Percentiles rank a stretch among this genome's conserved stretches.
Conservation (phyloP, 2,329 filamentous ascomycete genomes). For the Penicillium sp. region DNA sequence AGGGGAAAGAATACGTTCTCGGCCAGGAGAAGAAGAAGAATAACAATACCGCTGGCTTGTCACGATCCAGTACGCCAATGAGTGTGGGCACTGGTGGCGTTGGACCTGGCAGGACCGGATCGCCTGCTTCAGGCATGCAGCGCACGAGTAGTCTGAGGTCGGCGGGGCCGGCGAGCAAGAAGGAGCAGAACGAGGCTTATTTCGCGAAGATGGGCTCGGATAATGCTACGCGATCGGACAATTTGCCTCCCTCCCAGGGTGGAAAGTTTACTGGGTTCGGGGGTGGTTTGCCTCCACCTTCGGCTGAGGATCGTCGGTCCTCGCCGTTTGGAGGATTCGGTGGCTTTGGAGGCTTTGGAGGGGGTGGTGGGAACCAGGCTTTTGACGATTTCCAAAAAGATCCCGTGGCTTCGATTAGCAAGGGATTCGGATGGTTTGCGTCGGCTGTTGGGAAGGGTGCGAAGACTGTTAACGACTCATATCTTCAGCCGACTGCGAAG, state of each 20-base stretch:
- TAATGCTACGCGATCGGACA: constrained; percentile 74
- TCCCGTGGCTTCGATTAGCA: constrained; percentile 81
- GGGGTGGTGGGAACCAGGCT: constrained; percentile 58
- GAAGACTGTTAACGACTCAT: constrained; percentile 86
- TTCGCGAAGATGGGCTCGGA: constrained; percentile 82
- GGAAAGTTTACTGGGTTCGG: constrained; percentile 93
- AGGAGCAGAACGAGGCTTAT: constrained; percentile 77
- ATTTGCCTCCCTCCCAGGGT: constrained; percentile 81
- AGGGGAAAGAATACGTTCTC: constrained; percentile 81
- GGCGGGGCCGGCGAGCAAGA: constrained; percentile 51
- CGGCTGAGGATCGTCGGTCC: constrained; percentile 30
- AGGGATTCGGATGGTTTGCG: constrained; percentile 93
- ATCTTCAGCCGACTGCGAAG: constrained; percentile 88
- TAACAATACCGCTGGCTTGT: constrained; percentile 27
- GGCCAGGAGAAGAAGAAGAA: constrained; percentile 58
- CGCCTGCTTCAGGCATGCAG: constrained; percentile 21
- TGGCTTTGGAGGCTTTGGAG: constrained; percentile 24
- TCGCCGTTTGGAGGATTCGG: constrained; percentile 24
- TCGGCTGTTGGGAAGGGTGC: constrained; percentile 86
- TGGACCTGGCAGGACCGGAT: constrained; percentile 13
- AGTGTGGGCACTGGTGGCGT: constrained; percentile 8
- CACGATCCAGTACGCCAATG: constrained; percentile 30
- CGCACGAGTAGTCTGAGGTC: constrained; percentile 1
- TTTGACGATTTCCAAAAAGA: constrained; percentile 91
- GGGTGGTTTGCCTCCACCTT: constrained; percentile 64